A percentile compares a stretch with the other conserved stretches of the same genome.
Evolutionary conservation across 1,284 basidiomycete genomes (phyloP).

Genomic region (Sporisorium reilianum): DNA sequence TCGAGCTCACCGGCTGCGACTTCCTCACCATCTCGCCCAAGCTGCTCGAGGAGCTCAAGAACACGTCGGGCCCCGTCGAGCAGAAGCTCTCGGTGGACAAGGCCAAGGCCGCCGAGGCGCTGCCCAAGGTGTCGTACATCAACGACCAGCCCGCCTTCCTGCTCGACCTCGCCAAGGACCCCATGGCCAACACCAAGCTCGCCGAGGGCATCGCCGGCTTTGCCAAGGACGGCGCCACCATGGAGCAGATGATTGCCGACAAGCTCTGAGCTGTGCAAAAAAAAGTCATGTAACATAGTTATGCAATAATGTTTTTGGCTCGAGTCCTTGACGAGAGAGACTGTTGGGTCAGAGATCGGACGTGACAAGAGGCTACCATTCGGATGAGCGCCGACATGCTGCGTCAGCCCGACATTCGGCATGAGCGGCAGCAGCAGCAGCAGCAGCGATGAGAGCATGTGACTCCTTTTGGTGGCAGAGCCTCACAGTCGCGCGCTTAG

Average conservation of each 20-base stretch:
- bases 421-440: background rate
- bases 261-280: slow-evolving; percentile 74
- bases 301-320: slow-evolving; percentile 17
- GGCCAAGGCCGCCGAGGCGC: slow-evolving; percentile 76
- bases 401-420: too few species aligned
- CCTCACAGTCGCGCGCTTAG: slow-evolving; percentile 4
- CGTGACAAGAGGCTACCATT: too few species aligned
- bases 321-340: too few species aligned
- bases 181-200: slow-evolving; percentile 70
- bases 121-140: slow-evolving; percentile 86
- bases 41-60: slow-evolving; percentile 91
- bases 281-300: slow-evolving; percentile 33
- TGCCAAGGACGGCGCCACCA: slow-evolving; percentile 90
- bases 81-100: slow-evolving; percentile 82
- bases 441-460: too few species aligned
- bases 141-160: slow-evolving; percentile 96
- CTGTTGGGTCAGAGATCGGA: too few species aligned
- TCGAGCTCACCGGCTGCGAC: slow-evolving; percentile 92
- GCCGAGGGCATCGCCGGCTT: slow-evolving; percentile 92
- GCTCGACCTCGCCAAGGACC: slow-evolving; percentile 81
- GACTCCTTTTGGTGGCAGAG: background rate
- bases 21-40: slow-evolving; percentile 91
- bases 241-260: slow-evolving; percentile 84
- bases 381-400: too few species aligned
- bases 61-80: slow-evolving; percentile 81